Percentiles rank a stretch among this genome's conserved stretches.
Conservation (phyloP, 2,329 filamentous ascomycete genomes). For the Fusarium sp. region DNA sequence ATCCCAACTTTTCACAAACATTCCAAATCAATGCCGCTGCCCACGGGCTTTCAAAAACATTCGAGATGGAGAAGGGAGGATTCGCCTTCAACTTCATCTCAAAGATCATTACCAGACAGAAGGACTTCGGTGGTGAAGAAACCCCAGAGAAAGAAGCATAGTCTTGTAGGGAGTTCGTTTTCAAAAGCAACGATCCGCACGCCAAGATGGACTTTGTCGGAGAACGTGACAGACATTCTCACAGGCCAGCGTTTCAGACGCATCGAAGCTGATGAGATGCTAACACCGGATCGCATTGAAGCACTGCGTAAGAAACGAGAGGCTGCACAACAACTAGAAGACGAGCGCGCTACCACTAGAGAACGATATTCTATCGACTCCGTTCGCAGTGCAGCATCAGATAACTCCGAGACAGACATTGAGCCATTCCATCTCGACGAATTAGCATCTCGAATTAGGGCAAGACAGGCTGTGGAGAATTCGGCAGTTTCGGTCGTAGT, state of each 20-base stretch:
- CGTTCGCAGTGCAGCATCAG: constrained; percentile 30
- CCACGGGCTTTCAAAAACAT: constrained; percentile 27
- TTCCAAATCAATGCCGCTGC: constrained; percentile 37
- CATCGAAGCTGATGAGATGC: constrained; percentile 66
- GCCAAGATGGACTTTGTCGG: constrained; percentile 61
- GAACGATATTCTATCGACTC: constrained; percentile 39
- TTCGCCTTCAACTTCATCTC: constrained; percentile 15
- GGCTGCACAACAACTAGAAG: constrained; percentile 35
- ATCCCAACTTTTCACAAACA: constrained; percentile 23
- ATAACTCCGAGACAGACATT: constrained; percentile 49
- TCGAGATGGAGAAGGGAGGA: constrained; percentile 20
- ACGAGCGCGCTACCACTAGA: constrained; percentile 8
- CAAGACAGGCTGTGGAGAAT: constrained; percentile 39
- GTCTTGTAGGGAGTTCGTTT: constrained; percentile 9
- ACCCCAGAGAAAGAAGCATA: constrained; percentile 51
- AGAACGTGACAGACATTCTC: constrained; percentile 66
- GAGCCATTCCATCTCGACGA: constrained; percentile 61
- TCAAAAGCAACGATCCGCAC: constrained; percentile 30
- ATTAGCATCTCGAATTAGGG: constrained; percentile 53
- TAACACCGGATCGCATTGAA: constrained; percentile 61
- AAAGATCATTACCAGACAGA: constrained; percentile 32
- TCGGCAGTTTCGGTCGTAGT: constrained; percentile 4
- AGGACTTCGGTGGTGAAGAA: constrained; percentile 51
- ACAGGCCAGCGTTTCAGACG: constrained; percentile 62
- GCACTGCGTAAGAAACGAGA: constrained; percentile 51